Evolutionary conservation across 2,329 filamentous ascomycete species (phyloP), one percentile per base, ranked within the genome.

Genomic region (Pyrenophora tritici-repentis): DNA sequence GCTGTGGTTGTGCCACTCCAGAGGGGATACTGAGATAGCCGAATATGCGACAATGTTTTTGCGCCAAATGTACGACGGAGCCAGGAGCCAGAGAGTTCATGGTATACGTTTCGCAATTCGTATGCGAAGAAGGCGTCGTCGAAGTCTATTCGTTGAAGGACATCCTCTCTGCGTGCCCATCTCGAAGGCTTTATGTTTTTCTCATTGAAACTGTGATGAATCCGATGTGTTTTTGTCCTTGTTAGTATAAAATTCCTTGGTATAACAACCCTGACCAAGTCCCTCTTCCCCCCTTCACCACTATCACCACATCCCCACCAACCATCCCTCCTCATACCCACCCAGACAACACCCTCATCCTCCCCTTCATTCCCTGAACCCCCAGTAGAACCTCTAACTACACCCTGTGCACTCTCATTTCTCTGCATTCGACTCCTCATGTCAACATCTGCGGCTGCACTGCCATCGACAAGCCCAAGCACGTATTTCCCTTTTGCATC

Each of bases 101-200:
- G 35, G 20, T 72, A 59, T 12, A 46, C 57, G 9, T 20, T 32
- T 7, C 52, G 55, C 2, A 71, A 42, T 12, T 48, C 42, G 4
- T 58, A 36, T 0, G 68, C 67, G 22, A 72, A 58, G 32, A 55
- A 55, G 9, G 51, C 55, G 47, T 72, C 68, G 47, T 71, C 69
- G 31, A 70, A 72, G 17, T 66, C 62, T 9, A 60, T 18, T 12
- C 7, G 22, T 24, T 24, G 6, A 7, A 2, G 35, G 18, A 3
- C 3, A 17, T 18, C n/a, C 6, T 9, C 6, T 44, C 18, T 13
- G 4, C 22, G 29, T 16, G 16, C 2, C 13, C 26, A 16, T 22
- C 14, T 33, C 22, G 22, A 24, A 2, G 22, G 22, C 22, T 24
- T 24, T 24, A 3, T 24, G 9, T 29, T 4, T 29, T 29, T 29